These are phyloP conservation scores for Boeremia lycopersici DNA, from an alignment of 2,329 filamentous ascomycete species.

Conservation along the genomic window DNA sequence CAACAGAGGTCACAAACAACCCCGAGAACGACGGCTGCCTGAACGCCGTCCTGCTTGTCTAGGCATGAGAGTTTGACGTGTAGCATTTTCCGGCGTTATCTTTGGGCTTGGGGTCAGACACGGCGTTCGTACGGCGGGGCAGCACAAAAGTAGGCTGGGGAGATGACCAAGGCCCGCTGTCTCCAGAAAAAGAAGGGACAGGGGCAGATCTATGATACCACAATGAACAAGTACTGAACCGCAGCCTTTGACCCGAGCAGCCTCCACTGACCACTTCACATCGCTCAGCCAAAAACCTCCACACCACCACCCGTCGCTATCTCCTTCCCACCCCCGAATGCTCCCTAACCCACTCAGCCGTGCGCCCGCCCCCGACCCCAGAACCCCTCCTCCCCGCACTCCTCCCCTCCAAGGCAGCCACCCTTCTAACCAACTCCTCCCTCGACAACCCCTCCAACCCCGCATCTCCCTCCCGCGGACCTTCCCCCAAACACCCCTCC, in stretches of 20 bases:
- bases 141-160: constrained; percentile 5
- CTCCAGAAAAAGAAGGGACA: not conserved
- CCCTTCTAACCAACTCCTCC: not conserved
- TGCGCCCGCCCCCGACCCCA: not conserved
- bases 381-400: constrained; percentile 12
- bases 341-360: constrained; percentile 29
- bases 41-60: constrained; percentile 47
- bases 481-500: constrained; percentile 20
- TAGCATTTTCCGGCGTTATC: constrained; percentile 17
- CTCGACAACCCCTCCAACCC: constrained; percentile 16
- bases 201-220: constrained; percentile 13
- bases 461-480: constrained; percentile 14
- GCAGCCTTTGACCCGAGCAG: not conserved
- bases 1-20: constrained; percentile 42
- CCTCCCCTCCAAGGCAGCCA: constrained; percentile 22
- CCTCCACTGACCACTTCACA: too few relatives aligned
- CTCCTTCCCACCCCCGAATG: too few relatives aligned
- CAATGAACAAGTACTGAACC: constrained; percentile 3
- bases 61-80: not conserved
- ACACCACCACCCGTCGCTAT: too few relatives aligned
- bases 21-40: constrained; percentile 49
- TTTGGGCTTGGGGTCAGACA: constrained; percentile 2
- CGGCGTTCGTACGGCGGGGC: not conserved
- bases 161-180: constrained; percentile 3
- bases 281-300: too few relatives aligned